Percentiles rank a stretch among this genome's conserved stretches.
Conservation (phyloP, 495 filamentous ascomycete genomes). For the Penicillium paradoxum region DNA sequence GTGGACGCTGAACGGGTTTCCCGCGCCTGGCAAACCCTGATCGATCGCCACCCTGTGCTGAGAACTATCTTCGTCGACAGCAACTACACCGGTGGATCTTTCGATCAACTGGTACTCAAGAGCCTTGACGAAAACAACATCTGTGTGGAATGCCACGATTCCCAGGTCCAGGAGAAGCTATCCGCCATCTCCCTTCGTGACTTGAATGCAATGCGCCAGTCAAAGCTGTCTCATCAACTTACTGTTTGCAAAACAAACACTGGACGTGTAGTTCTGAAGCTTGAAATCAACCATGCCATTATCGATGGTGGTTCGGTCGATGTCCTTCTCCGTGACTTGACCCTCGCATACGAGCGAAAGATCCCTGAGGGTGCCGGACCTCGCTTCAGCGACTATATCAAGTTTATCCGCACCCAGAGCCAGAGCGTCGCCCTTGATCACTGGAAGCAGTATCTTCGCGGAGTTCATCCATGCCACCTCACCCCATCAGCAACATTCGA, state of each 20-base stretch:
- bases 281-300: conserved; percentile 56
- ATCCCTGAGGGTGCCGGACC: conserved; percentile 40
- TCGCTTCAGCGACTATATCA: conserved; percentile 53
- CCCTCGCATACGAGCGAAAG: conserved; percentile 41
- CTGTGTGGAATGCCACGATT: conserved; percentile 38
- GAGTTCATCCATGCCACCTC: conserved; percentile 27
- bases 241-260: conserved; percentile 39
- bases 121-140: conserved; percentile 31
- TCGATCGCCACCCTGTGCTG: conserved; percentile 49
- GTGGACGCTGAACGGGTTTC: conserved; percentile 39
- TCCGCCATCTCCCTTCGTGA: conserved; percentile 33
- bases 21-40: conserved; percentile 50
- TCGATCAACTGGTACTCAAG: conserved; percentile 52
- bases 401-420: conserved; percentile 36
- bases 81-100: conserved; percentile 44
- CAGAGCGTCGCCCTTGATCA: conserved; percentile 35
- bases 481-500: conserved; percentile 3
- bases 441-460: conserved; percentile 42
- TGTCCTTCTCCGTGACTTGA: conserved; percentile 38
- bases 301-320: conserved; percentile 43
- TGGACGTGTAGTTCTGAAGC: conserved; percentile 39
- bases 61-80: conserved; percentile 54
- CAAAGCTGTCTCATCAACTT: conserved; percentile 45
- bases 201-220: conserved; percentile 29
- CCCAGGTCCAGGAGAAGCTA: conserved; percentile 31